These are phyloP conservation scores for Aristolochia contorta DNA, from an alignment of 164 flowering plant species.

Conservation along the genomic window DNA sequence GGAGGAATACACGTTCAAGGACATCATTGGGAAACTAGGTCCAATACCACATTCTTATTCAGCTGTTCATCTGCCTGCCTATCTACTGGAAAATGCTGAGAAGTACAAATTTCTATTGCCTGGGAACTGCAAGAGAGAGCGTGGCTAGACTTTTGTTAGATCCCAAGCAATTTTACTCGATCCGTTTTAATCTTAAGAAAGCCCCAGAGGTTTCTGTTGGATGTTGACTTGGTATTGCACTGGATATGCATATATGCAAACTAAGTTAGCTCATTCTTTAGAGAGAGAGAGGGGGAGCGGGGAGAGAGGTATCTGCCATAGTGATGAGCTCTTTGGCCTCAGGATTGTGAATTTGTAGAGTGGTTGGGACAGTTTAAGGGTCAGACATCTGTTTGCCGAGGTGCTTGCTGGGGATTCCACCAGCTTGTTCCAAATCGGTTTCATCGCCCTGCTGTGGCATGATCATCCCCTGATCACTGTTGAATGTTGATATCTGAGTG, in stretches of 20 bases:
- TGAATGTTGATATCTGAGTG: constrained; percentile 8
- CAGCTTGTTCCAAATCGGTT: constrained; percentile 8
- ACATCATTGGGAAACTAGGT: constrained; percentile 78
- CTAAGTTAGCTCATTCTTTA: constrained; percentile 3
- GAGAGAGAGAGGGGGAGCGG: no score
- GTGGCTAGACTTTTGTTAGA: constrained; percentile 28
- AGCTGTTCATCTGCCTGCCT: constrained; percentile 77
- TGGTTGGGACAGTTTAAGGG: background rate
- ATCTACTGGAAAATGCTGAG: constrained; percentile 55
- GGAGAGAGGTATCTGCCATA: background rate
- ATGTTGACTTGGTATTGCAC: constrained; percentile 1
- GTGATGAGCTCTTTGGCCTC: constrained; percentile 1
- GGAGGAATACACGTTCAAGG: constrained; percentile 83
- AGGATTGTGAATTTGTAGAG: background rate
- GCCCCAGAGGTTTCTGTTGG: constrained; percentile 4
- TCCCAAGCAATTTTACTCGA: constrained; percentile 1
- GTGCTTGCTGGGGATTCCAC: background rate
- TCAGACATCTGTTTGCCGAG: background rate
- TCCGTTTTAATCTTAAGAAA: constrained; percentile 1
- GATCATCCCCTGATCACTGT: background rate
- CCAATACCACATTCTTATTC: constrained; percentile 74
- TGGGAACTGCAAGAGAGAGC: constrained; percentile 66
- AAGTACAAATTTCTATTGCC: constrained; percentile 72
- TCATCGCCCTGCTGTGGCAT: constrained; percentile 7
- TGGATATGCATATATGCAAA: background rate